A percentile compares a stretch with the other conserved stretches of the same genome.
Evolutionary conservation across 768 basidiomycete species (phyloP).

Genomic region (Boletus sp.): DNA sequence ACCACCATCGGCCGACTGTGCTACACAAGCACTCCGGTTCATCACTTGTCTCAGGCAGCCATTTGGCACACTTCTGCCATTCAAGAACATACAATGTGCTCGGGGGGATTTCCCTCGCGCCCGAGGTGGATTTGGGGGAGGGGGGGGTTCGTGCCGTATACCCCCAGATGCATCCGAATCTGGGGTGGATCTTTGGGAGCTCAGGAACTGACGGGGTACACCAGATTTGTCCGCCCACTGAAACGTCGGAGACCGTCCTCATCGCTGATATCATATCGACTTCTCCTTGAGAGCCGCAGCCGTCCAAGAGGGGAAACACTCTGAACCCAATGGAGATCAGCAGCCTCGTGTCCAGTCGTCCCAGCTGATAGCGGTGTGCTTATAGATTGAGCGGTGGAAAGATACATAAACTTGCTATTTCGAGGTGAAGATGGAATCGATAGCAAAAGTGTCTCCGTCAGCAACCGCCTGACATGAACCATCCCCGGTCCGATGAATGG

Average conservation of each 20-base stretch:
- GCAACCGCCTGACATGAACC: not conserved
- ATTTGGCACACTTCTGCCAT: no score
- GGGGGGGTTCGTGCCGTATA: no score
- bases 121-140: no score
- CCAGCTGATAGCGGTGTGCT: not conserved
- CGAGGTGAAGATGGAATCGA: not conserved
- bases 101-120: no score
- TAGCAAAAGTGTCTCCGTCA: not conserved
- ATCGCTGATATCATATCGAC: not conserved
- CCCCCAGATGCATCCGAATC: not conserved
- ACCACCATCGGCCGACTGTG: no score
- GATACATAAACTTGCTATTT: not conserved
- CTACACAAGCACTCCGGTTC: no score
- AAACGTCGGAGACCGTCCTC: not conserved
- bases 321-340: not conserved
- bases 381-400: constrained; percentile 2
- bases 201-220: not conserved
- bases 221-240: not conserved
- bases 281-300: not conserved
- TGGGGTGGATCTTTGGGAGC: not conserved
- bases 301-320: not conserved
- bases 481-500: not conserved
- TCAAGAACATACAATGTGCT: no score
- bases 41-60: no score
- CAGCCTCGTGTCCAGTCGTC: not conserved